Evolutionary conservation across 2,329 filamentous ascomycete genomes (phyloP).

Genomic region (Fusarium begoniae): DNA sequence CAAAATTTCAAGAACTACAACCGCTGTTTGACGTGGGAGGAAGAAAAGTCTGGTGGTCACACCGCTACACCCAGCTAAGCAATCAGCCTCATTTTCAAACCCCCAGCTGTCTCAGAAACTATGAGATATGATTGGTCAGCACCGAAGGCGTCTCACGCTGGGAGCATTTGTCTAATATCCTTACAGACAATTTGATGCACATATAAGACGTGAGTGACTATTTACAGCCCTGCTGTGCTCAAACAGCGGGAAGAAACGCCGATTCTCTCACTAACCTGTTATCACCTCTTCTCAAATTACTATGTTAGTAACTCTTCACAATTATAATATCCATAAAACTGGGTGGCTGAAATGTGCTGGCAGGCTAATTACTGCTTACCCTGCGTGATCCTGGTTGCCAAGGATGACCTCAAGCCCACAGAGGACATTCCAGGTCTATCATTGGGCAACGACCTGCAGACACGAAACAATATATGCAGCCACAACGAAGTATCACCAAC

Average conservation of each 20-base stretch:
- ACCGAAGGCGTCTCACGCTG: too few species aligned
- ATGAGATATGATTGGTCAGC: too few species aligned
- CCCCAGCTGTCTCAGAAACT: not conserved
- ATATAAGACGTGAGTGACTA: fast-evolving
- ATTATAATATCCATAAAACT: not conserved
- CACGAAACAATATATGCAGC: not conserved
- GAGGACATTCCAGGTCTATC: not conserved
- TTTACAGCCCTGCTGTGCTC: too few species aligned
- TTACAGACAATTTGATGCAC: not conserved
- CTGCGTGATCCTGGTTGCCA: not conserved
- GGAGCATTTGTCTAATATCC: too few species aligned
- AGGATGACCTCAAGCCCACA: fast-evolving
- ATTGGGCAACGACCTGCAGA: not conserved
- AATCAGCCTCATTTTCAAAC: not conserved
- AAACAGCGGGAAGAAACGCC: too few species aligned
- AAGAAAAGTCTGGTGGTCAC: not conserved
- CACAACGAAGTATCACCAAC: not conserved
- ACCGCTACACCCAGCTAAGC: fast-evolving
- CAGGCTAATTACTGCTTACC: fast-evolving
- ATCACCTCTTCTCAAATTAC: not conserved
- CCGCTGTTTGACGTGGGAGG: fast-evolving
- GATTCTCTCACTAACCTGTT: not conserved
- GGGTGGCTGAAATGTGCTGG: not conserved
- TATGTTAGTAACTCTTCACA: not conserved
- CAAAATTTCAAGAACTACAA: not conserved